phyloP scores from a whole-genome alignment of 352 stramenopile species.

The Phytophthora pistaciae region DNA sequence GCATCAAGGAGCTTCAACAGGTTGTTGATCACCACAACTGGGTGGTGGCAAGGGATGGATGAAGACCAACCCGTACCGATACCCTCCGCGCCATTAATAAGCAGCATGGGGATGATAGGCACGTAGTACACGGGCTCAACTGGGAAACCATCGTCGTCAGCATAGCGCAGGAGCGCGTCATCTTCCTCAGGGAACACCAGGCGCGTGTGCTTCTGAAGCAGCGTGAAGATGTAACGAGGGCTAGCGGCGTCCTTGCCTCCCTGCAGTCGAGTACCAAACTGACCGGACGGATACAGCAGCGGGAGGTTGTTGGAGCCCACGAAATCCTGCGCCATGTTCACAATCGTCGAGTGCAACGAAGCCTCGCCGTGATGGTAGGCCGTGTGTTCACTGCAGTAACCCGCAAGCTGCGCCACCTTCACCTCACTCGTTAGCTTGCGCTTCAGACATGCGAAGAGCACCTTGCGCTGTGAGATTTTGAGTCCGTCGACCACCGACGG shows the following conservation, averaged over 20 bases:
- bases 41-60: slow-evolving; percentile 96
- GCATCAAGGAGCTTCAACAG: slow-evolving; percentile 85
- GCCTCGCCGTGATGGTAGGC: slow-evolving; percentile 99
- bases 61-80: slow-evolving; percentile 99
- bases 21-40: slow-evolving; percentile 97
- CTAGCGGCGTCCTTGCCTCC: slow-evolving; percentile 98
- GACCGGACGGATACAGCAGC: slow-evolving; percentile 96
- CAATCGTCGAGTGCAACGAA: slow-evolving; percentile 98
- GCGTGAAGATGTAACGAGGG: slow-evolving; percentile 99
- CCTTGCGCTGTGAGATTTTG: slow-evolving; percentile 98
- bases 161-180: slow-evolving; percentile 96
- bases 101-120: slow-evolving; percentile 95
- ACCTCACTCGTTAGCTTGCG: slow-evolving; percentile 99
- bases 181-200: slow-evolving; percentile 98
- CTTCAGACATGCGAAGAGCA: slow-evolving; percentile 98
- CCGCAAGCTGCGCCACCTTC: slow-evolving; percentile 99
- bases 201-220: slow-evolving; percentile 96
- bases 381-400: slow-evolving; percentile 97
- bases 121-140: slow-evolving; percentile 99
- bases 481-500: slow-evolving; percentile 97
- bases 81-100: slow-evolving; percentile 99
- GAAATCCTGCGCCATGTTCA: slow-evolving; percentile 99
- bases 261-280: slow-evolving; percentile 99
- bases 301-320: slow-evolving; percentile 99
- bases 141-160: slow-evolving; percentile 97